A percentile compares a stretch with the other conserved stretches of the same genome.
Conservation (phyloP, 1,139 yeast species). For the Hansenula sp. region DNA sequence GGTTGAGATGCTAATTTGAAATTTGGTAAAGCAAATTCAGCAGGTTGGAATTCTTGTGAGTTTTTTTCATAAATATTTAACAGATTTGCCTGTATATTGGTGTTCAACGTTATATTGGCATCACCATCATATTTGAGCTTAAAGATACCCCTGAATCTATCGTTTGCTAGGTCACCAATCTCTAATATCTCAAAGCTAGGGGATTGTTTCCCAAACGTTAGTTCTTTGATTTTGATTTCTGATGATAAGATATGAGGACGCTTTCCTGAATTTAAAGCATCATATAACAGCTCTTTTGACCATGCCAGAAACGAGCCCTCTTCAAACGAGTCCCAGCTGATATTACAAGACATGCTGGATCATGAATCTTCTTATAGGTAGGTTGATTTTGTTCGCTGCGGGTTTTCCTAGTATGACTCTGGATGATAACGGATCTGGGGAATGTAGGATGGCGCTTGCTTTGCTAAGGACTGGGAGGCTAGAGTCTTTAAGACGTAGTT, state of each 20-base stretch:
- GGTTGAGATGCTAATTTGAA: conserved; percentile 66
- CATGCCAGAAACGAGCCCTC: conserved; percentile 62
- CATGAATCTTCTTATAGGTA: too few species aligned
- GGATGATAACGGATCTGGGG: background rate
- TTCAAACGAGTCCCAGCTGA: conserved; percentile 77
- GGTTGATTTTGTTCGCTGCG: background rate
- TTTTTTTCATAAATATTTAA: conserved; percentile 62
- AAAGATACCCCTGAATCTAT: conserved; percentile 81
- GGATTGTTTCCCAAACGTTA: conserved; percentile 73
- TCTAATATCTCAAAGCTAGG: conserved; percentile 81
- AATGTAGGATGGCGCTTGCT: too few species aligned
- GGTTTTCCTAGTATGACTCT: background rate
- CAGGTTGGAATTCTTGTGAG: conserved; percentile 33
- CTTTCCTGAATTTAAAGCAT: conserved; percentile 74
- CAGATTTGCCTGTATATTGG: conserved; percentile 84
- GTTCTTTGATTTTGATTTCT: conserved; percentile 65
- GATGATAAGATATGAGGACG: conserved; percentile 76
- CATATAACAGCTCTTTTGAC: conserved; percentile 68
- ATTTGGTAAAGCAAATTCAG: conserved; percentile 57
- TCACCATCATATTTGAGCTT: conserved; percentile 79
- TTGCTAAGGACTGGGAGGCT: too few species aligned
- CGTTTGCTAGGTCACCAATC: conserved; percentile 79
- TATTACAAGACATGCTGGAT: conserved; percentile 66
- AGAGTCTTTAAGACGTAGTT: too few species aligned
- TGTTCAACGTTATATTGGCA: conserved; percentile 73